Evolutionary conservation across 2,329 filamentous ascomycete genomes (phyloP).

Genomic region (Pseudophaeomoniella oleicola): DNA sequence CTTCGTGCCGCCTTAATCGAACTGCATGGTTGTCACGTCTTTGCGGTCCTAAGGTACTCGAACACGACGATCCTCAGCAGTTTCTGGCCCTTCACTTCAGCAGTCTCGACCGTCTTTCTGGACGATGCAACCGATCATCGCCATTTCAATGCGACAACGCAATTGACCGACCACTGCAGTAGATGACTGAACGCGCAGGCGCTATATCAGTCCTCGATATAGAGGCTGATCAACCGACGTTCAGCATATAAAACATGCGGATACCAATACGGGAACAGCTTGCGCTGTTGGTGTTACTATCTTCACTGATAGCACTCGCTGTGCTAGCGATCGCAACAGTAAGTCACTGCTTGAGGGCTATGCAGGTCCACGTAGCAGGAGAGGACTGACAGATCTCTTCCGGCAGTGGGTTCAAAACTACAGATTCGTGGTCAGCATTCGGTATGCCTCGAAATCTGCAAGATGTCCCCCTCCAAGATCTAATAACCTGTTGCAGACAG

Average conservation of each 20-base stretch:
- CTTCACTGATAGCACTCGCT: slow-evolving; percentile 59
- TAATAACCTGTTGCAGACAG: slow-evolving; percentile 19
- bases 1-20: no score
- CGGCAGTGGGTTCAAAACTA: slow-evolving; percentile 48
- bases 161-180: no score
- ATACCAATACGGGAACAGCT: slow-evolving; percentile 82
- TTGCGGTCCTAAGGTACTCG: no score
- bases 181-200: background rate
- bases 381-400: slow-evolving; percentile 37
- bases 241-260: slow-evolving; percentile 42
- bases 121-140: no score
- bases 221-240: background rate
- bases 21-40: no score
- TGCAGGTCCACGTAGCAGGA: background rate
- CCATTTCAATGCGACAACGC: no score
- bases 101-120: no score
- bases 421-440: slow-evolving; percentile 43
- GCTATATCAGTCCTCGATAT: background rate
- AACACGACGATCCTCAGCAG: no score
- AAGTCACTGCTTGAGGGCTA: slow-evolving; percentile 4
- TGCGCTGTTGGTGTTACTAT: slow-evolving; percentile 60
- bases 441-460: slow-evolving; percentile 20
- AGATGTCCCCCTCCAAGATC: background rate
- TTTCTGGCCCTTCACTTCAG: no score
- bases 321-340: slow-evolving; percentile 65